Evolutionary conservation across 108 stramenopile species (phyloP), one percentile per base, ranked within the genome.

Genomic region (Cylindrotheca closterium): DNA sequence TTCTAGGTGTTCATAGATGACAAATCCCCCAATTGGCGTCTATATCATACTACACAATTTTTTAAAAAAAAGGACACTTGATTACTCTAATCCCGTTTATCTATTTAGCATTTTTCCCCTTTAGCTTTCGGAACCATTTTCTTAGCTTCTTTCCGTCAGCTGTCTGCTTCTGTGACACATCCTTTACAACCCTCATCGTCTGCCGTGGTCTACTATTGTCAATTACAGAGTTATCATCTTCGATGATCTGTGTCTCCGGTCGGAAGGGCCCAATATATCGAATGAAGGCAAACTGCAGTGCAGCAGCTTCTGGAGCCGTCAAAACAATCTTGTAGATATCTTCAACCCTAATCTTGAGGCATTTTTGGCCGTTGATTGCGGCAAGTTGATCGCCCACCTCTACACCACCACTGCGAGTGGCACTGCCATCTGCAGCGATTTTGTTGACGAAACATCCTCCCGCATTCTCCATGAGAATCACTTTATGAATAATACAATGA

Each of bases 341-440:
- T 52, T 84, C 85, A 22, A 93, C 85, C 2, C 77, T 88, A 59
- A 86, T 75, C 19, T 79, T 70, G 2, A 82, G 63, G 17, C 82
- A 71, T 56, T 71, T 85, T n/a, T 42, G 58, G 1, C 88, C 88
- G 64, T 90, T 83, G 30, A 93, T 81, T 26, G 85, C 82, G 4
- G 88, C 87, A 21, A 93, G 75, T 51, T 93, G 92, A 70, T 93
- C 92, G 8, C 92, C 88, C 30, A 81, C 71, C 32, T 83, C 70
- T 46, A 90, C 77, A 53, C 63, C 63, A 12, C 79, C 74, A 54
- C 65, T 74, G 4, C 34, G 29, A 19, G 64, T 56, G 21, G 84
- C 86, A 55, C 84, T 88, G 8, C 91, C 91, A 45, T 63, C 65
- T 4, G 86, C 77, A 21, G 87, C 60, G 18, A 88, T 73, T 71